Evolutionary conservation across 768 basidiomycete species (phyloP).

Genomic region (Lactifluus subvellereus): DNA sequence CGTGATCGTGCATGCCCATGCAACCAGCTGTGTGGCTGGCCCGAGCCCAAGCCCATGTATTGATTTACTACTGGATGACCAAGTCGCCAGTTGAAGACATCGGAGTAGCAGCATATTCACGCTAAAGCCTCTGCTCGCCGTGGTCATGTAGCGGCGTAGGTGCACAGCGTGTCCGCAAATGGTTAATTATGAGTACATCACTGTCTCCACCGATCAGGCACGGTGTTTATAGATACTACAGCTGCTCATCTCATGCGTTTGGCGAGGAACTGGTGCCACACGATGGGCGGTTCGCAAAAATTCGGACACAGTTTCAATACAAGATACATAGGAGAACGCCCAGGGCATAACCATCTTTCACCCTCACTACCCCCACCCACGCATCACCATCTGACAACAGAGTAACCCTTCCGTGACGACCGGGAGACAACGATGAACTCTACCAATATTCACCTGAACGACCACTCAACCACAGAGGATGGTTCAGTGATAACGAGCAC

Average conservation of each 20-base stretch:
- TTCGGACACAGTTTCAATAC: neutral
- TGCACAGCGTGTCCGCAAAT: neutral
- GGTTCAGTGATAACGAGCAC: neutral
- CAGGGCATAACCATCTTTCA: neutral
- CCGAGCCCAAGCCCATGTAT: neutral
- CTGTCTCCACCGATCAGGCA: no score
- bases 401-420: neutral
- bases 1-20: neutral
- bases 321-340: neutral
- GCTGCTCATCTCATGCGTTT: neutral
- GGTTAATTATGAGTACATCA: neutral
- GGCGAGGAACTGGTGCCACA: conserved; percentile 8
- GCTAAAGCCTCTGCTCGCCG: neutral
- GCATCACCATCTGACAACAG: neutral
- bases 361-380: neutral
- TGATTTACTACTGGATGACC: neutral
- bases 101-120: neutral
- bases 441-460: neutral
- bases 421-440: conserved; percentile 1
- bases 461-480: neutral
- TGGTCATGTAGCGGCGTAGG: neutral
- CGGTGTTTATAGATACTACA: no score
- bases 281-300: neutral
- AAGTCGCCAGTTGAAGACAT: neutral
- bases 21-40: neutral